Conservation (phyloP, 306 rosid genomes). For the Macrotyloma uniflorum region DNA sequence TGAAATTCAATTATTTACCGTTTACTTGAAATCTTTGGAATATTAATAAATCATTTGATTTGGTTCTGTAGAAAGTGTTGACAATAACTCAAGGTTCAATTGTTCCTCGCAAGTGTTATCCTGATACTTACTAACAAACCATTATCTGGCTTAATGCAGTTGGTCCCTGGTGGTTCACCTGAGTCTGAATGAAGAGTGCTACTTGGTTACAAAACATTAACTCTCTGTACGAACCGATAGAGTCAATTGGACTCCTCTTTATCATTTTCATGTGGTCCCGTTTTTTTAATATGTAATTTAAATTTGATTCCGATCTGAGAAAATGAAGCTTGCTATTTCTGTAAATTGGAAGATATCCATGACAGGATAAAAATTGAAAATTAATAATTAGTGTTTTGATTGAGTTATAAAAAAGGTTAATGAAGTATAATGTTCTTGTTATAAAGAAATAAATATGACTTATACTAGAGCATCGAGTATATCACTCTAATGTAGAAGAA, state of each 20-base stretch:
- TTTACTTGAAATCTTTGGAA: neutral
- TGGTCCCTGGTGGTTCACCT: conserved; percentile 90
- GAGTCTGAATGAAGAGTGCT: conserved; percentile 64
- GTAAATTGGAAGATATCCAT: too few species aligned
- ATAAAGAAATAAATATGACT: too few species aligned
- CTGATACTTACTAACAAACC: neutral
- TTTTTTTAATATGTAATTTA: neutral
- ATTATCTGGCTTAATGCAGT: conserved; percentile 53
- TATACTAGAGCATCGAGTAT: too few species aligned
- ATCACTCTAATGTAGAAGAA: too few species aligned
- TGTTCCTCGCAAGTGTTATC: neutral
- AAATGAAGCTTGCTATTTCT: neutral
- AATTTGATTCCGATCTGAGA: neutral
- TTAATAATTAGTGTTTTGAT: neutral
- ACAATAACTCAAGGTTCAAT: conserved; percentile 7
- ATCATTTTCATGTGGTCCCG: neutral
- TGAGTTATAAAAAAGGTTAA: neutral
- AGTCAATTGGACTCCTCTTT: neutral
- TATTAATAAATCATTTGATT: conserved; percentile 3
- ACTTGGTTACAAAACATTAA: conserved; percentile 7
- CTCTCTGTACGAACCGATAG: neutral
- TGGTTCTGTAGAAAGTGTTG: neutral
- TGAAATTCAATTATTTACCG: conserved; percentile 39
- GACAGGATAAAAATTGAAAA: too few species aligned
- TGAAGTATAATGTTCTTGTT: neutral